Conservation (phyloP, 164 flowering plant species). For the Aristolochia fimbriata region DNA sequence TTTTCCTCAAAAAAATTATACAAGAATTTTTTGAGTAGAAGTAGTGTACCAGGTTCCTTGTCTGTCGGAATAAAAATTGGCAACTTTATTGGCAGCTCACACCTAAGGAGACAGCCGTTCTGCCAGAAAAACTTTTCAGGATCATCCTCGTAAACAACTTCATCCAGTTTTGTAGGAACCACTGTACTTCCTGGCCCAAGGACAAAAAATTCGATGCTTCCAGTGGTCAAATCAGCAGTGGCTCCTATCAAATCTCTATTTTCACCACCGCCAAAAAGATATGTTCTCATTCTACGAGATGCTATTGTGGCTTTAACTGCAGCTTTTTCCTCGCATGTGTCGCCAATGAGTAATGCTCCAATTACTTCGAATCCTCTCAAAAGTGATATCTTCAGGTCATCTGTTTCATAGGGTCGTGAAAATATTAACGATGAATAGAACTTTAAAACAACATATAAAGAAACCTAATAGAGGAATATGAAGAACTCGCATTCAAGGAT, state of each 20-base stretch:
- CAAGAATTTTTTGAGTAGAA: background rate
- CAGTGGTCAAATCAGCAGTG: slow-evolving; percentile 30
- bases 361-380: slow-evolving; percentile 56
- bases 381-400: slow-evolving; percentile 51
- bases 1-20: too few species aligned
- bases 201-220: slow-evolving; percentile 37
- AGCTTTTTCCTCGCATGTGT: slow-evolving; percentile 19
- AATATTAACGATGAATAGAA: background rate
- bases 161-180: slow-evolving; percentile 23
- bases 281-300: slow-evolving; percentile 28
- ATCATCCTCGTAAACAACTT: slow-evolving; percentile 42
- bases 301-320: slow-evolving; percentile 44
- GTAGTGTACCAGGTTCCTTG: slow-evolving; percentile 29
- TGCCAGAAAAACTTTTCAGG: slow-evolving; percentile 69
- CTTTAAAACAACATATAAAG: background rate
- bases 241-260: slow-evolving; percentile 41
- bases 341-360: slow-evolving; percentile 45
- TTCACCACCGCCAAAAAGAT: slow-evolving; percentile 17
- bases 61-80: slow-evolving; percentile 47
- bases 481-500: background rate
- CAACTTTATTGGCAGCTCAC: slow-evolving; percentile 53
- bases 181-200: slow-evolving; percentile 18
- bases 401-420: slow-evolving; percentile 21
- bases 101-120: slow-evolving; percentile 62
- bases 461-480: background rate